Base-by-base conservation (phyloP, 2,329 filamentous ascomycete genomes). In the Ophiocordyceps robertsii region DNA sequence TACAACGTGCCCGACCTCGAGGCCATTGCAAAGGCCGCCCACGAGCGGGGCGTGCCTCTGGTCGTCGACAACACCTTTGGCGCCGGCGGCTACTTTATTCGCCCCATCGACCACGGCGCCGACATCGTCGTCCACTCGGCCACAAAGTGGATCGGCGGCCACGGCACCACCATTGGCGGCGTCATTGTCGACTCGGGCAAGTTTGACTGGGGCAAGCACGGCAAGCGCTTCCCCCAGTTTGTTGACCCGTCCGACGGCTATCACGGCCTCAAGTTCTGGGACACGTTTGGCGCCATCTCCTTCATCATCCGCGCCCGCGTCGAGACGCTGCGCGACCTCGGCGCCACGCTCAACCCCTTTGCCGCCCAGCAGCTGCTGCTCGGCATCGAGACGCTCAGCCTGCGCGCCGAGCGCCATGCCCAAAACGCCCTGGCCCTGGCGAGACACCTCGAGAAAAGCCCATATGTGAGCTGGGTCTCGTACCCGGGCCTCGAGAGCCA, bases 141-240 rank as follows among this genome's bases (percentile, higher is more conserved):
- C 11, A 95, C 89, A 45, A 95, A 95, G 65, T 95, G 89, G 89
- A 95, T 96, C 48, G 89, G 89, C 44, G 89, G 89, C 36, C 90
- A 96, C 63, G 90, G 89, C 47, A 94, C 89, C 35, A 95, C 89
- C 24, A 84, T 95, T 51, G 89, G 75, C 44, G 89, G 89, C 47
- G 75, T 95, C 37, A 75, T 95, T 30, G 70, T 95, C 49, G 89
- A 95, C 67, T 77, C 81, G 51, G 89, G 89, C 55, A 92, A 87
- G 60, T 96, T 95, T 59, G 83, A 94, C 70, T 96, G 90, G 89
- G 86, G 84, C 53, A 82, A 82, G 64, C 66, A 95, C 60, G 82
- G 70, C 38, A 76, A 76, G 53, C 81, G 89, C 17, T 96, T 96
- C 72, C 90, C 90, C 2, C 86, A 95, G 62, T 88, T 98, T 69